Conservation (phyloP, 345 rosid species). For the Eucalyptus curtisii region DNA sequence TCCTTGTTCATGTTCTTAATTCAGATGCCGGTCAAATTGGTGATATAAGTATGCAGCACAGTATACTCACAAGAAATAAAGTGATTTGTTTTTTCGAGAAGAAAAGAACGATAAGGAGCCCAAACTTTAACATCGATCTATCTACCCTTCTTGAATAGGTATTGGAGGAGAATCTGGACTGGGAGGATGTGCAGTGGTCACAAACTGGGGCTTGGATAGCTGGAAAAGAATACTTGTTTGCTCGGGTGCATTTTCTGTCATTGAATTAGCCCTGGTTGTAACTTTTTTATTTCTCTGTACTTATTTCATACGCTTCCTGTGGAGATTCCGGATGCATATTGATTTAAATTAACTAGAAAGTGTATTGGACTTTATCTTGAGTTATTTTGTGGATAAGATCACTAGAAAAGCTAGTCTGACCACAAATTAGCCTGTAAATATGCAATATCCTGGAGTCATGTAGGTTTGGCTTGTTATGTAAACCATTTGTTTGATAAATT, state of each 20-base stretch:
- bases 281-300: neutral
- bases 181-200: slow-evolving; percentile 99
- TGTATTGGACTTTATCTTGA: neutral
- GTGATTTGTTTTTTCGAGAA: neutral
- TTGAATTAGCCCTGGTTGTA: slow-evolving; percentile 6
- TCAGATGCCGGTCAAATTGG: neutral
- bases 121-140: neutral
- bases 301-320: neutral
- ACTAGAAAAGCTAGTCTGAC: neutral
- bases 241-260: slow-evolving; percentile 91
- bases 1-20: neutral
- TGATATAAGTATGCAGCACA: neutral
- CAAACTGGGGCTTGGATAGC: slow-evolving; percentile 97
- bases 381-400: neutral
- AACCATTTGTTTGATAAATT: neutral
- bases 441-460: neutral
- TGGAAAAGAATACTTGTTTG: slow-evolving; percentile 80
- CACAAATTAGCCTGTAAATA: neutral
- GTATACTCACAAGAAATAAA: neutral
- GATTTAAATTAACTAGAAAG: neutral
- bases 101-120: neutral
- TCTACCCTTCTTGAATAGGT: neutral
- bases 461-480: neutral
- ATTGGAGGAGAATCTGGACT: slow-evolving; percentile 12
- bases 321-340: neutral